Evolutionary conservation across 495 filamentous ascomycete species (phyloP), one percentile per base, ranked within the genome.

Genomic region (Daldinia bambusicola): DNA sequence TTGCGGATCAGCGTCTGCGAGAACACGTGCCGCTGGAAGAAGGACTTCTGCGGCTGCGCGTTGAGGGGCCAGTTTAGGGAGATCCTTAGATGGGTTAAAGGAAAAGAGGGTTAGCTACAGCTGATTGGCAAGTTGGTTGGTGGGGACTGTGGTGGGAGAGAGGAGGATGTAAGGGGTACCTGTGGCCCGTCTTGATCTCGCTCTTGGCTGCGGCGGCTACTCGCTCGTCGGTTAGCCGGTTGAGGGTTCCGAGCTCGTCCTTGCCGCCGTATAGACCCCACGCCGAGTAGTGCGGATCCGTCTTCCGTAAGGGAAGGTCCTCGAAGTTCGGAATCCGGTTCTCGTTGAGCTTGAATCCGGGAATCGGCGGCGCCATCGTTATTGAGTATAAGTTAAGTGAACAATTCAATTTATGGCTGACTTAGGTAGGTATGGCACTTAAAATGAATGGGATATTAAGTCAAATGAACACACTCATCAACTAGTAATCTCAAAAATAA

Each of bases 101-200:
- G 26, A 26, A 26, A 3, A 26, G 3, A 3, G 26, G 18, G n/a
- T n/a, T n/a, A n/a, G n/a, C n/a, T n/a, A n/a, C n/a, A n/a, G n/a
- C n/a, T n/a, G n/a, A n/a, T n/a, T n/a, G 16, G 45, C 4, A 18
- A 6, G 13, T 14, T 16, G 2, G 41, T 45, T 4, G 8, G 38
- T 22, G 3, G 26, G 26, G 26, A n/a, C 3, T 26, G 26, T 3
- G 41, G 7, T 7, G 34, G 32, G 10, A 45, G 7, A 12, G 16
- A n/a, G 16, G 61, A 34, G 31, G 26, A 36, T 4, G 31, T 18
- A 45, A 12, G 34, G 50, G 50, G 4, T 66, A 80, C 79, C 80
- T 59, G 6, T 61, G 71, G 0, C 87, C 88, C 1, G 83, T 83
- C 43, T 72, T 66, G 56, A 90, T 88, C 75, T 90, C 85, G 34